phyloP scores from a whole-genome alignment of 495 filamentous ascomycete species.

The Halenospora varia region DNA sequence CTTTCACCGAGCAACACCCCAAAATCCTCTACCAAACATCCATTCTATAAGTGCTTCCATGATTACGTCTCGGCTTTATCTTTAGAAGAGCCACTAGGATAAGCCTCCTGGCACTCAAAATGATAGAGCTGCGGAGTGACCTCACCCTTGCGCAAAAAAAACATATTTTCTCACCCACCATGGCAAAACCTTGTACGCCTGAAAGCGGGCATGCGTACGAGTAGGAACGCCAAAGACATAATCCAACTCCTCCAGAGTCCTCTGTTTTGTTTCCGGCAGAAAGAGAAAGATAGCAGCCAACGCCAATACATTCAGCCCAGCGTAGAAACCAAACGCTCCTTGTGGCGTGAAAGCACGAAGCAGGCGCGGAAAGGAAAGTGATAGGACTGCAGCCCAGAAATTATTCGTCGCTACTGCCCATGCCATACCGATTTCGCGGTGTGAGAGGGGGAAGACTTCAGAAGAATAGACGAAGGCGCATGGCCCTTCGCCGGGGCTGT shows the following conservation, averaged over 20 bases:
- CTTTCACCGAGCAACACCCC: no score
- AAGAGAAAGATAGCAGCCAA: slow-evolving; percentile 64
- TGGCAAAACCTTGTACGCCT: slow-evolving; percentile 54
- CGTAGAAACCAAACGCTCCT: slow-evolving; percentile 59
- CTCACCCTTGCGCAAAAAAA: slow-evolving; percentile 35
- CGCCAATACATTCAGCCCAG: slow-evolving; percentile 58
- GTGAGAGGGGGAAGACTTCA: slow-evolving; percentile 71
- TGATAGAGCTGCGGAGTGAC: slow-evolving; percentile 40
- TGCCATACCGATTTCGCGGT: slow-evolving; percentile 72
- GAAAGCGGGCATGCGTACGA: slow-evolving; percentile 56
- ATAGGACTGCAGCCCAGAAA: slow-evolving; percentile 62
- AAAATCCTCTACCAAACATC: no score
- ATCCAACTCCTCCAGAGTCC: slow-evolving; percentile 74
- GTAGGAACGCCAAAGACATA: slow-evolving; percentile 75
- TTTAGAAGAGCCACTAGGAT: no score
- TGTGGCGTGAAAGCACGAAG: slow-evolving; percentile 40
- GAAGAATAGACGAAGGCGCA: slow-evolving; percentile 80
- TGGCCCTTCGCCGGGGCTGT: slow-evolving; percentile 76
- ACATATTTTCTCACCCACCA: slow-evolving; percentile 49
- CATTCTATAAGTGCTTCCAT: no score
- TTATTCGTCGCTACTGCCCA: slow-evolving; percentile 67
- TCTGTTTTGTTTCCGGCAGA: slow-evolving; percentile 65
- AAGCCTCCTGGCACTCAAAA: no score
- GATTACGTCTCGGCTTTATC: no score
- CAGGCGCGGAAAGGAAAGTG: slow-evolving; percentile 62